Conservation (phyloP, 78 protist species). For the Dictyostelium intermedium region DNA sequence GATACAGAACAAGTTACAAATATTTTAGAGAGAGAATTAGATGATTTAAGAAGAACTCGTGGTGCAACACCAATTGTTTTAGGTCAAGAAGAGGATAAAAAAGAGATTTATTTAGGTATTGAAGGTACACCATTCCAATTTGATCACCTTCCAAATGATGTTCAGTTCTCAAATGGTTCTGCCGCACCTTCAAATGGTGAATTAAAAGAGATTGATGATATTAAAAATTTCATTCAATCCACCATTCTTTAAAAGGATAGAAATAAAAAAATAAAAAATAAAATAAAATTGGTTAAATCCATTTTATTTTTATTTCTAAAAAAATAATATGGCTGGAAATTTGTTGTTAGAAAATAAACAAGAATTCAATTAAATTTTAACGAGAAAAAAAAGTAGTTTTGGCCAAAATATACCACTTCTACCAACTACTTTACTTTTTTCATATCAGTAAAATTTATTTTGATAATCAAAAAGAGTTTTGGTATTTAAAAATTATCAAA, state of each 20-base stretch:
- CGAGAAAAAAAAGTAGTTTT: no score
- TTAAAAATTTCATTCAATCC: background rate
- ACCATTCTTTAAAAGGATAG: background rate
- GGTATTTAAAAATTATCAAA: no score
- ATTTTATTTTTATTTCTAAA: no score
- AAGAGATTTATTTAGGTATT: conserved; percentile 55
- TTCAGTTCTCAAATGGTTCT: conserved; percentile 43
- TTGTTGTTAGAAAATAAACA: no score
- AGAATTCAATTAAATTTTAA: no score
- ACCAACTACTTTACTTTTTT: no score
- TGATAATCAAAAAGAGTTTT: no score
- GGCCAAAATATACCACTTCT: no score
- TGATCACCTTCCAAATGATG: conserved; percentile 55
- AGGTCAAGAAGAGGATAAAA: conserved; percentile 30
- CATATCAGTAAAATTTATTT: no score
- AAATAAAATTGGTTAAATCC: no score
- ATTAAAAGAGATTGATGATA: background rate
- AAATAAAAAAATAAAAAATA: no score
- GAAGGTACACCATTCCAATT: conserved; percentile 73
- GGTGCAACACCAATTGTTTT: conserved; percentile 54
- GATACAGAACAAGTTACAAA: conserved; percentile 7
- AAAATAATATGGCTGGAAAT: no score
- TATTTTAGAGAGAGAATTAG: conserved; percentile 52
- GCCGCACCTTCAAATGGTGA: background rate
- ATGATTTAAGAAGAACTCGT: conserved; percentile 67